These are phyloP conservation scores for Scutellaria minor DNA, from an alignment of 257 asterid species.

Conservation along the genomic window DNA sequence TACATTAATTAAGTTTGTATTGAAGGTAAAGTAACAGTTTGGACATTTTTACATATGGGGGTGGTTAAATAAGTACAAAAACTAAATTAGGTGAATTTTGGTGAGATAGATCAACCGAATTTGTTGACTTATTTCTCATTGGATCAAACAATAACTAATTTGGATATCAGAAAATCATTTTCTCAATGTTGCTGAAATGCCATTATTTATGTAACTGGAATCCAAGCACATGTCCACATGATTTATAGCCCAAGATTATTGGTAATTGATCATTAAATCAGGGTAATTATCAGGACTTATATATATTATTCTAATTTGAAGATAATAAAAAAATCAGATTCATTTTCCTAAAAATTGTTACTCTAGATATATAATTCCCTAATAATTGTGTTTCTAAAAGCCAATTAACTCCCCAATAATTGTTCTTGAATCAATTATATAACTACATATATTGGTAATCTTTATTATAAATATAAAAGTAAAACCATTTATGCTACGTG, in stretches of 20 bases:
- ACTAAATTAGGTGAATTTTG: no score
- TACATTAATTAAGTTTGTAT: no score
- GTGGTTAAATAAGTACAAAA: no score
- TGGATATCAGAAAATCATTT: slow-evolving; percentile 11
- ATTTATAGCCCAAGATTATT: neutral
- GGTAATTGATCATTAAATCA: neutral
- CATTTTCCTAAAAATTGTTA: neutral
- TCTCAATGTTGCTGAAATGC: neutral
- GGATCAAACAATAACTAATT: neutral
- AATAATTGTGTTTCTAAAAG: neutral
- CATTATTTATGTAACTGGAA: slow-evolving; percentile 15
- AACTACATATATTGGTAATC: no score
- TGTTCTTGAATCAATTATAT: no score
- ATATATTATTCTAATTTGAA: slow-evolving; percentile 1
- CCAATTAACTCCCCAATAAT: no score
- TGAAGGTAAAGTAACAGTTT: no score
- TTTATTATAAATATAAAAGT: no score
- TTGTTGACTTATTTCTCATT: no score
- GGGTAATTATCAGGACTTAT: neutral
- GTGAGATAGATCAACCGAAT: no score
- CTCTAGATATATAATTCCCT: neutral
- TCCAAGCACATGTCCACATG: slow-evolving; percentile 27
- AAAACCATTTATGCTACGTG: no score
- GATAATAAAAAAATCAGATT: neutral
- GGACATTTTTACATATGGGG: no score